Evolutionary conservation across 345 rosid genomes (phyloP).

Genomic region (Populus ilicifolia): DNA sequence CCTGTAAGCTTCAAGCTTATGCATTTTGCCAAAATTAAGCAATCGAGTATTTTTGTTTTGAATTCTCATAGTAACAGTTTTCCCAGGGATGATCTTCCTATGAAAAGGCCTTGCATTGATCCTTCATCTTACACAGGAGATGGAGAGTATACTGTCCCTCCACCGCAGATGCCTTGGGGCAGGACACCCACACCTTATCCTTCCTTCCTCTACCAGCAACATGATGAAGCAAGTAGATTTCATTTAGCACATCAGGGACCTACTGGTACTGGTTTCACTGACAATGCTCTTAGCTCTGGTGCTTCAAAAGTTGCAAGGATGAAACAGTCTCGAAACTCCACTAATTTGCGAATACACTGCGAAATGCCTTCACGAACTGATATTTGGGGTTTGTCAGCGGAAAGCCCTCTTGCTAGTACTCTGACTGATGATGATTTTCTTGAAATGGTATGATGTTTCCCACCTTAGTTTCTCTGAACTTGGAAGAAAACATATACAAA

Average conservation of each 20-base stretch:
- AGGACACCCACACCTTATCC: conserved; percentile 42
- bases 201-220: conserved; percentile 49
- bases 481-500: no score
- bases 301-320: conserved; percentile 39
- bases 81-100: conserved; percentile 47
- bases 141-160: conserved; percentile 45
- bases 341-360: conserved; percentile 33
- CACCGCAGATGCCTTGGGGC: conserved; percentile 39
- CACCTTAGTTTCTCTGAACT: conserved; percentile 3
- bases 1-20: conserved; percentile 5
- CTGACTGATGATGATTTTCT: conserved; percentile 90
- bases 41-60: conserved; percentile 15
- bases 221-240: conserved; percentile 50
- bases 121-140: conserved; percentile 53
- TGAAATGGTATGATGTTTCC: conserved; percentile 65
- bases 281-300: conserved; percentile 32
- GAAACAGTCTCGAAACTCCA: conserved; percentile 28
- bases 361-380: conserved; percentile 50
- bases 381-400: conserved; percentile 70
- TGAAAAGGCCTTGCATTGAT: conserved; percentile 49
- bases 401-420: conserved; percentile 75
- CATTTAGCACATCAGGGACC: conserved; percentile 43
- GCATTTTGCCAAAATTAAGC: conserved; percentile 4
- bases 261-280: conserved; percentile 31
- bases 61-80: conserved; percentile 19